phyloP scores from a whole-genome alignment of 345 rosid genomes.

The Populus deltoides region DNA sequence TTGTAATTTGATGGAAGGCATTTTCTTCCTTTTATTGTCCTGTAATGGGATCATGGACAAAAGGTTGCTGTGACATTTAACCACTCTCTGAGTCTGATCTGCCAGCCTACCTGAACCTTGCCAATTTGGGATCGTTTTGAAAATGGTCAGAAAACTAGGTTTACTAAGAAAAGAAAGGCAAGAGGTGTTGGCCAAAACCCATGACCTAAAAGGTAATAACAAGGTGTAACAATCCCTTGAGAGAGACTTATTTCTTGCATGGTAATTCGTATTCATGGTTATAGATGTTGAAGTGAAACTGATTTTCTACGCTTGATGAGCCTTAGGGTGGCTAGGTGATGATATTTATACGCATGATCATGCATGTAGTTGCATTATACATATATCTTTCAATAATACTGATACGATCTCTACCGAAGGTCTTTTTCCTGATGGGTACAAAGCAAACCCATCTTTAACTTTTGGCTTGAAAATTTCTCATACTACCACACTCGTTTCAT shows the following conservation, averaged over 20 bases:
- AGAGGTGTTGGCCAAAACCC: constrained; percentile 8
- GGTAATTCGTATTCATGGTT: not conserved
- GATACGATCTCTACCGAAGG: not conserved
- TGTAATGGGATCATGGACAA: constrained; percentile 15
- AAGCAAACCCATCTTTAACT: not conserved
- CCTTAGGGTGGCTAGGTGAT: not conserved
- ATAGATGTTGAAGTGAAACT: not conserved
- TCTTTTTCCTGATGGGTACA: not conserved
- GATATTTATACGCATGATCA: not conserved
- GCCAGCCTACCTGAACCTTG: constrained; percentile 19
- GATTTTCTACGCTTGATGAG: not conserved
- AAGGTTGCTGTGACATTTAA: constrained; percentile 25
- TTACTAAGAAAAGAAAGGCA: not conserved
- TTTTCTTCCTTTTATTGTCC: not conserved
- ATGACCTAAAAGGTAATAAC: constrained; percentile 33
- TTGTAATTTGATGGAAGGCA: not conserved
- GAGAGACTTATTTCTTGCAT: not conserved
- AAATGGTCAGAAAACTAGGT: constrained; percentile 11
- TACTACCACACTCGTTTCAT: not conserved
- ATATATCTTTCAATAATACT: no score
- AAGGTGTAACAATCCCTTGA: constrained; percentile 35
- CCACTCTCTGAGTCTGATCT: constrained; percentile 25
- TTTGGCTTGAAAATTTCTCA: not conserved
- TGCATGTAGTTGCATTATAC: not conserved
- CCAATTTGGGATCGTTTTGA: constrained; percentile 16